Percentiles rank a stretch among this genome's conserved stretches.
Evolutionary conservation across 495 filamentous ascomycete genomes (phyloP).

Genomic region (Xanthoparmelia taractica): DNA sequence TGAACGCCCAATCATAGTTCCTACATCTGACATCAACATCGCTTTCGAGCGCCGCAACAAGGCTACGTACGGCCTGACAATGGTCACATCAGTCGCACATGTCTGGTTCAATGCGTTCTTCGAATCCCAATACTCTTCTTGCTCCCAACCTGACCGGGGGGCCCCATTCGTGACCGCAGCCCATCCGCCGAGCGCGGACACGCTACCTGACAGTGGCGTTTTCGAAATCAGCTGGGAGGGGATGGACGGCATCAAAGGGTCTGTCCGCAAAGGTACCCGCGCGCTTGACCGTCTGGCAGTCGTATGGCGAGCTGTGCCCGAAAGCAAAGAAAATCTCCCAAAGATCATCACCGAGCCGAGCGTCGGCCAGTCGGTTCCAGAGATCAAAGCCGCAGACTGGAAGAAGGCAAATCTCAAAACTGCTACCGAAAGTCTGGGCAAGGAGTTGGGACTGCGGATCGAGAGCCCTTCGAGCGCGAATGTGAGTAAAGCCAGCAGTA

Average conservation of each 20-base stretch:
- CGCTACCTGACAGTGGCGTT: constrained; percentile 43
- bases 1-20: constrained; percentile 53
- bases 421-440: constrained; percentile 41
- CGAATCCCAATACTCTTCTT: constrained; percentile 66
- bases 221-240: constrained; percentile 59
- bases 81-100: constrained; percentile 88
- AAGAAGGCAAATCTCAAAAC: constrained; percentile 39
- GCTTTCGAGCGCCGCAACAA: constrained; percentile 76
- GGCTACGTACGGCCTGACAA: constrained; percentile 66
- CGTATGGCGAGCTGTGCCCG: constrained; percentile 57
- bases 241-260: constrained; percentile 74
- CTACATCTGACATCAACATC: constrained; percentile 81
- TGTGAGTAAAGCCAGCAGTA: constrained; percentile 59
- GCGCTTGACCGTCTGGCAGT: constrained; percentile 81
- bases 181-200: constrained; percentile 48
- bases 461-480: constrained; percentile 52
- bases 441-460: constrained; percentile 58
- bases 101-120: constrained; percentile 97
- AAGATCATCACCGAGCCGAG: constrained; percentile 50
- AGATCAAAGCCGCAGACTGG: constrained; percentile 66
- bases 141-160: constrained; percentile 34
- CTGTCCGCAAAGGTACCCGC: constrained; percentile 64
- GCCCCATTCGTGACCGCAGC: constrained; percentile 15
- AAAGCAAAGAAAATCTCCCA: constrained; percentile 26
- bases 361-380: constrained; percentile 55